These are phyloP conservation scores for Trametes sp. DNA, from an alignment of 1,284 basidiomycete genomes.

Conservation along the genomic window DNA sequence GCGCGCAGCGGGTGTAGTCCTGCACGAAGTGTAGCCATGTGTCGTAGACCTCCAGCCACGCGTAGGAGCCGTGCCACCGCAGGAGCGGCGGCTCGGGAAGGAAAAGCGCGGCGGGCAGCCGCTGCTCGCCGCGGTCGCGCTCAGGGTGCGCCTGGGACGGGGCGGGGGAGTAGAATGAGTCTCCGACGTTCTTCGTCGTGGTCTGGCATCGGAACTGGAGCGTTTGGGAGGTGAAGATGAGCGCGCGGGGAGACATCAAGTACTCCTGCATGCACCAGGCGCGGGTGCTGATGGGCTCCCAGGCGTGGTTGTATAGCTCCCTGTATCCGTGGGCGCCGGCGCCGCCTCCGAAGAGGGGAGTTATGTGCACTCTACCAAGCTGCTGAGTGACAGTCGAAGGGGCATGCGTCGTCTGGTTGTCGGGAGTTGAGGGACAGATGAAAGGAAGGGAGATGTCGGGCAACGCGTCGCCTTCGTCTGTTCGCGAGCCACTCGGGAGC, in stretches of 20 bases:
- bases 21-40: conserved; percentile 22
- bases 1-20: conserved; percentile 21
- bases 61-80: neutral
- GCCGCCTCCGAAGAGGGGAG: neutral
- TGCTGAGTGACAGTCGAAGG: neutral
- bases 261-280: conserved; percentile 28
- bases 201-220: conserved; percentile 26
- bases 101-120: conserved; percentile 22
- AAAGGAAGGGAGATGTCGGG: conserved; percentile 17
- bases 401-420: neutral
- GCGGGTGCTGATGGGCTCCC: conserved; percentile 17
- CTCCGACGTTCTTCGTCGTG: conserved; percentile 20
- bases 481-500: neutral
- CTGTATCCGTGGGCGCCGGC: neutral
- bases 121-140: neutral
- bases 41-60: conserved; percentile 4
- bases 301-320: neutral
- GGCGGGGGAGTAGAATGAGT: conserved; percentile 12
- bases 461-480: conserved; percentile 2
- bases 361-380: conserved; percentile 19
- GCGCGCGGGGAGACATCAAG: conserved; percentile 22
- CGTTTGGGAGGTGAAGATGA: conserved; percentile 26
- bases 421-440: neutral
- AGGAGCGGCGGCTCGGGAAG: neutral
- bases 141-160: neutral